phyloP scores from a whole-genome alignment of 2,329 filamentous ascomycete genomes.

The Sphaerulina populicola region DNA sequence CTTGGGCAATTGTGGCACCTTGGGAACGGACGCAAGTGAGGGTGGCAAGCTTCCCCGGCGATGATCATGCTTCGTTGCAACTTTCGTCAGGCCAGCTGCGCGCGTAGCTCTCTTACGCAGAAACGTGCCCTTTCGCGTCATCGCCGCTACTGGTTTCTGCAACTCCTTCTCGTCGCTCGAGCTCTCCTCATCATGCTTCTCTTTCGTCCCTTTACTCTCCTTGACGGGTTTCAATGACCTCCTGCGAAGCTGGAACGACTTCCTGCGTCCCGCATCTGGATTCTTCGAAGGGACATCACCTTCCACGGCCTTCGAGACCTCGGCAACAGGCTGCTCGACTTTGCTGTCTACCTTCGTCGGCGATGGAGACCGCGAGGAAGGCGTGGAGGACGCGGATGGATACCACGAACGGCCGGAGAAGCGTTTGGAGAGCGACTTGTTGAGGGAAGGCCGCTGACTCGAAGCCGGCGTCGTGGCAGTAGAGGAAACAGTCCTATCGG shows the following conservation, averaged over 20 bases:
- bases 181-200: conserved; percentile 5
- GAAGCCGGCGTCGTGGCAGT: conserved; percentile 20
- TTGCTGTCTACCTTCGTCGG: conserved; percentile 23
- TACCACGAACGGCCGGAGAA: conserved; percentile 28
- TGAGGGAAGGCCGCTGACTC: conserved; percentile 17
- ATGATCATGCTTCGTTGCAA: conserved; percentile 8
- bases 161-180: conserved; percentile 16
- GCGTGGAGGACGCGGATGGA: conserved; percentile 21
- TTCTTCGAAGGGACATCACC: not conserved
- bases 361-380: conserved; percentile 29
- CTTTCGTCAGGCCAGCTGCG: conserved; percentile 12
- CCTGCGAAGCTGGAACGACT: conserved; percentile 15
- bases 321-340: conserved; percentile 9
- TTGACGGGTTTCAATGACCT: conserved; percentile 15
- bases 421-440: conserved; percentile 24
- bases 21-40: conserved; percentile 21
- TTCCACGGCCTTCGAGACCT: conserved; percentile 2
- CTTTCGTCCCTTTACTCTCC: conserved; percentile 14
- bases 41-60: conserved; percentile 3
- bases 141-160: conserved; percentile 8
- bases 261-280: conserved; percentile 6
- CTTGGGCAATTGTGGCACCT: conserved; percentile 38
- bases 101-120: conserved; percentile 19
- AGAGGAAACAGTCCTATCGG: conserved; percentile 20
- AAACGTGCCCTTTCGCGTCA: conserved; percentile 18